A percentile compares a stretch with the other conserved stretches of the same genome.
Evolutionary conservation across 257 asterid species (phyloP).

Genomic region (Verbena officinalis): DNA sequence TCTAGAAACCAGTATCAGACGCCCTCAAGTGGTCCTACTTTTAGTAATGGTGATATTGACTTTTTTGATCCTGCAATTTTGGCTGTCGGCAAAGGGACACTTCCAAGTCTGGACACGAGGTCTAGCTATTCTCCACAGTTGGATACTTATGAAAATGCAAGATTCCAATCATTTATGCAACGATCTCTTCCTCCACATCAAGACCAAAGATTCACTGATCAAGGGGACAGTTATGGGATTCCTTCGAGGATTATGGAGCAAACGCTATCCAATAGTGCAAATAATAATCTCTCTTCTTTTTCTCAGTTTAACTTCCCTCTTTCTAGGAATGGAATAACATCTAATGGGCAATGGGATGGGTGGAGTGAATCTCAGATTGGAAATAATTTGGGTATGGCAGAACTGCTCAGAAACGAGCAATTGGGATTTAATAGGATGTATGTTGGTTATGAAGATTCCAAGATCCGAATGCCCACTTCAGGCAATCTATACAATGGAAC

Average conservation of each 20-base stretch:
- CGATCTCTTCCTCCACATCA: conserved; percentile 70
- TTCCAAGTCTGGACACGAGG: conserved; percentile 62
- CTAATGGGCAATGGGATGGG: conserved; percentile 89
- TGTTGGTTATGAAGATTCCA: conserved; percentile 76
- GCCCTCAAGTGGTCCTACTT: conserved; percentile 48
- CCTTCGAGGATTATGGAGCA: conserved; percentile 78
- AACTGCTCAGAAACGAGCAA: conserved; percentile 68
- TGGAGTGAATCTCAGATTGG: conserved; percentile 74
- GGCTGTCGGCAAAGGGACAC: conserved; percentile 92
- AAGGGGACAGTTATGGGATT: conserved; percentile 56
- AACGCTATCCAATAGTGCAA: conserved; percentile 47
- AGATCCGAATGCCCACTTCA: conserved; percentile 67
- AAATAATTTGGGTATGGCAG: conserved; percentile 68
- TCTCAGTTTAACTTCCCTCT: conserved; percentile 62
- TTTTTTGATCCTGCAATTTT: conserved; percentile 97
- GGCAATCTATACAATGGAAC: conserved; percentile 70
- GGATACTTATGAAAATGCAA: conserved; percentile 65
- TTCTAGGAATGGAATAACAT: conserved; percentile 57
- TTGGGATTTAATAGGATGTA: conserved; percentile 59
- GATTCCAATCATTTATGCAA: conserved; percentile 65
- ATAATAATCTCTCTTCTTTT: conserved; percentile 60
- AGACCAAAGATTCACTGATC: conserved; percentile 61
- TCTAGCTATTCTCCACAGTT: conserved; percentile 63
- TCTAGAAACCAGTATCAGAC: conserved; percentile 65
- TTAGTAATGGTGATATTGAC: conserved; percentile 69